Percentiles rank a stretch among this genome's conserved stretches.
These are phyloP conservation scores for Mycosphaerelloides madeirae DNA, from an alignment of 2,329 filamentous ascomycete species.

Conservation along the genomic window DNA sequence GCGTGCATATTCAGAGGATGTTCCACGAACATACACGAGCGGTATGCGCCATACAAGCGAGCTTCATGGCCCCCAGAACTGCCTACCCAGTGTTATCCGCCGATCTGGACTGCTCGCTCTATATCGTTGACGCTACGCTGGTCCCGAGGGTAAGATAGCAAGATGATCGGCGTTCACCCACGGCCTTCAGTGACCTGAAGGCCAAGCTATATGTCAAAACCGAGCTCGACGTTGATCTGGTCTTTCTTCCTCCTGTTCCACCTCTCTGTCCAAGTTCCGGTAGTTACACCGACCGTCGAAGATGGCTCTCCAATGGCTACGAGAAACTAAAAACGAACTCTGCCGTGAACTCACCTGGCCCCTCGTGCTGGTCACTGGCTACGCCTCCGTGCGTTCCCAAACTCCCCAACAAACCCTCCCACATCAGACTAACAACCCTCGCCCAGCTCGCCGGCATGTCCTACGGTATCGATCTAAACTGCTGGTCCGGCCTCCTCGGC, in stretches of 20 bases:
- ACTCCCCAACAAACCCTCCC: neutral
- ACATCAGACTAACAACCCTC: neutral
- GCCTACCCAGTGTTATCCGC: slow-evolving; percentile 10
- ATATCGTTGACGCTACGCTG: too few species aligned
- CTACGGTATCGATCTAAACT: slow-evolving; percentile 12
- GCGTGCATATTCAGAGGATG: too few species aligned
- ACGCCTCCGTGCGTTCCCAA: slow-evolving; percentile 6
- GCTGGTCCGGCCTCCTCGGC: slow-evolving; percentile 11
- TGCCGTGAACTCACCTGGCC: slow-evolving; percentile 6
- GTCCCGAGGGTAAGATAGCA: too few species aligned
- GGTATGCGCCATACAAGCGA: too few species aligned
- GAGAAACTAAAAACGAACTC: slow-evolving; percentile 6
- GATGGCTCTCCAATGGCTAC: slow-evolving; percentile 5
- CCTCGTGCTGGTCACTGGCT: slow-evolving; percentile 5
- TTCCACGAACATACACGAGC: too few species aligned
- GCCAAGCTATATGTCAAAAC: too few species aligned
- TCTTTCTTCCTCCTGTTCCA: neutral
- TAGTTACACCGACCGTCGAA: too few species aligned
- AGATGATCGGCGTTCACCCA: too few species aligned
- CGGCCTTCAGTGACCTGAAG: too few species aligned
- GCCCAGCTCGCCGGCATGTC: slow-evolving; percentile 11
- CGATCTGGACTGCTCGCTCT: slow-evolving; percentile 6
- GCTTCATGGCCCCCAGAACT: too few species aligned
- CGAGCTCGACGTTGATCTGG: too few species aligned
- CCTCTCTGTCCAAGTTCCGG: neutral